phyloP scores from a whole-genome alignment of 2,329 filamentous ascomycete genomes.

The Fusarium sp. region DNA sequence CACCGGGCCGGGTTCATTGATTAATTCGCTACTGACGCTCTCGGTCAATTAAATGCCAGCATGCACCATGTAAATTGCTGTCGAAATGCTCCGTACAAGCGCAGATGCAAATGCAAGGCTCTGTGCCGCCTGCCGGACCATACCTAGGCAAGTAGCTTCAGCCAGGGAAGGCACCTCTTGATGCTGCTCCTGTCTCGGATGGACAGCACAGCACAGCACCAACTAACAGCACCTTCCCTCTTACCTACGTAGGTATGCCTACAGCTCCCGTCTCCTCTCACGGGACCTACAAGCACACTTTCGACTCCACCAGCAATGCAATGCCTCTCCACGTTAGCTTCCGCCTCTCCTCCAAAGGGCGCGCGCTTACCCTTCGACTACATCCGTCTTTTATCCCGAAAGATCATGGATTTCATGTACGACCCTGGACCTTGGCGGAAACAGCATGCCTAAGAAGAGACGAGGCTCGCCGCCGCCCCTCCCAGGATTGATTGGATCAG shows the following conservation, averaged over 20 bases:
- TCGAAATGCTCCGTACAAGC: conserved; percentile 12
- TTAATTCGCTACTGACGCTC: neutral
- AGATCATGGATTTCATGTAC: conserved; percentile 4
- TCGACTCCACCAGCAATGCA: conserved; percentile 27
- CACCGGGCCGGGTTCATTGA: conserved; percentile 15
- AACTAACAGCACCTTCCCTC: neutral
- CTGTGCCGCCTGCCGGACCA: conserved; percentile 1
- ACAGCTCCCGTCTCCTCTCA: conserved; percentile 5
- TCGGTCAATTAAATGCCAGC: neutral
- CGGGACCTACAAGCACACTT: conserved; percentile 9
- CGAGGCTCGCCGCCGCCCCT: conserved; percentile 1
- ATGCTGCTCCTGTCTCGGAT: conserved; percentile 12
- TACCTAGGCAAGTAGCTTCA: neutral
- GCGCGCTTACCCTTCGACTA: conserved; percentile 21
- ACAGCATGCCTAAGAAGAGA: conserved; percentile 16
- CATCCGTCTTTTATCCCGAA: conserved; percentile 20
- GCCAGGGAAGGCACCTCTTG: neutral
- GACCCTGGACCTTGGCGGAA: conserved; percentile 23
- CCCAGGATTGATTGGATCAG: conserved; percentile 33
- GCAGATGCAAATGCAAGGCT: conserved; percentile 24
- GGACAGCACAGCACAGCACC: conserved; percentile 1
- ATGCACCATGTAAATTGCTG: conserved; percentile 9
- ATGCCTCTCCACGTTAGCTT: conserved; percentile 18
- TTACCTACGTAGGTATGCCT: neutral
- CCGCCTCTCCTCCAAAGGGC: conserved; percentile 13